A percentile compares a stretch with the other conserved stretches of the same genome.
Conservation (phyloP, 768 basidiomycete species). For the Kwoniella sp. region DNA sequence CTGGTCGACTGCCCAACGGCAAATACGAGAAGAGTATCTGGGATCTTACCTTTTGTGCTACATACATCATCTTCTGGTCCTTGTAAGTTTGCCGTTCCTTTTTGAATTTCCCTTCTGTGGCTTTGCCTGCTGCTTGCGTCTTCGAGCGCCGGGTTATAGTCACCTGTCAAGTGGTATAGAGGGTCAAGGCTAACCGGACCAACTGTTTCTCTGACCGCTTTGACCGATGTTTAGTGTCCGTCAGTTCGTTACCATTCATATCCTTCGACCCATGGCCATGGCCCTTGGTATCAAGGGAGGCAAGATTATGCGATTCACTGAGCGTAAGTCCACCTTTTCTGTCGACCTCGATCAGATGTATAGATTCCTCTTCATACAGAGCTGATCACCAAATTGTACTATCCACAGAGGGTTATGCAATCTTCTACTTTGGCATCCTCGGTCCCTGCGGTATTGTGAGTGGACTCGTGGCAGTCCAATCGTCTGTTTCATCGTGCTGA, state of each 20-base stretch:
- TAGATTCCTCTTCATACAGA: neutral
- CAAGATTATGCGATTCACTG: slow-evolving; percentile 83
- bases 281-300: slow-evolving; percentile 69
- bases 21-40: slow-evolving; percentile 69
- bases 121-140: too few species aligned
- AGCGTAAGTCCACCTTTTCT: slow-evolving; percentile 60
- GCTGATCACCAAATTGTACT: neutral
- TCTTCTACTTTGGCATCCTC: slow-evolving; percentile 74
- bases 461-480: slow-evolving; percentile 39
- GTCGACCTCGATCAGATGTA: neutral
- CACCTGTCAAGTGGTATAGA: too few species aligned
- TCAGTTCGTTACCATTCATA: slow-evolving; percentile 68
- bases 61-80: slow-evolving; percentile 85
- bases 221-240: slow-evolving; percentile 60
- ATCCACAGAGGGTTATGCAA: slow-evolving; percentile 66
- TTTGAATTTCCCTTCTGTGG: too few species aligned
- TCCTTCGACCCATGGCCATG: slow-evolving; percentile 70
- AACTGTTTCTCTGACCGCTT: too few species aligned
- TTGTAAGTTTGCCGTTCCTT: slow-evolving; percentile 62
- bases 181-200: too few species aligned
- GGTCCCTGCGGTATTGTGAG: slow-evolving; percentile 78
- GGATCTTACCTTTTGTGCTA: slow-evolving; percentile 78
- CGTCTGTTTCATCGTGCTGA: neutral
- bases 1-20: slow-evolving; percentile 33
- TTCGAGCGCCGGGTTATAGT: too few species aligned